Evolutionary conservation across 352 stramenopile species (phyloP), one percentile per base, ranked within the genome.

Genomic region (Globisporangium ultimum): DNA sequence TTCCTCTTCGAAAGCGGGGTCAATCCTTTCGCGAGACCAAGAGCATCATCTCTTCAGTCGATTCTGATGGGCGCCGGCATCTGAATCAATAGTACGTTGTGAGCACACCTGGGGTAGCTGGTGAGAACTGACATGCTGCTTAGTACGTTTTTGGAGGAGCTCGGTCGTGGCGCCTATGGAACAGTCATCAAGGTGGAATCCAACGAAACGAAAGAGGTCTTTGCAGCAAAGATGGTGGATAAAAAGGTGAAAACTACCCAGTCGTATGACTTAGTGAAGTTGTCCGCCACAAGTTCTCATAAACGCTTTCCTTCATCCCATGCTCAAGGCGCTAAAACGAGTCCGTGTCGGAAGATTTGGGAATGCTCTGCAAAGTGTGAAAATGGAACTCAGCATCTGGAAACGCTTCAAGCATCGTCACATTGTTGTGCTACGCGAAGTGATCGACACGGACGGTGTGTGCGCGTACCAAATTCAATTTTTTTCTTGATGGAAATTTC

Each of bases 301-400:
- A 10, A 36, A 28, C 24, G 24, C 28, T 11, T 36, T 6, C 9
- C 7, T 36, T 36, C 7, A 36, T 36, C 28, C 28, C 28, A 36
- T 36, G 28, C 8, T 36, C 28, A 36, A 36, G 56, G 76, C 72
- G n/a, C 69, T 93, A 21, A 86, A 87, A 28, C 77, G 81, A 22
- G 63, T 89, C 42, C 79, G 78, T 45, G 70, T 90, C 10, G 84
- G 82, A 7, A 71, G 80, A 17, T 88, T 90, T 24, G 82, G 84
- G 14, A 91, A 93, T 48, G 84, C 80, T 9, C 49, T 93, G 15
- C 82, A 93, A 53, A 80, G 62, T 10, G 71, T 90, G 18, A 96
- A 98, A 73, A 93, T 91, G 53, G 96, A 98, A 55, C 95, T 98
- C 63, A 89, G 78, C n/a, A 94, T 98, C 13, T 98, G 98, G 96